phyloP scores from a whole-genome alignment of 148 eudicot genomes.

The Rhododendron ovatum region DNA sequence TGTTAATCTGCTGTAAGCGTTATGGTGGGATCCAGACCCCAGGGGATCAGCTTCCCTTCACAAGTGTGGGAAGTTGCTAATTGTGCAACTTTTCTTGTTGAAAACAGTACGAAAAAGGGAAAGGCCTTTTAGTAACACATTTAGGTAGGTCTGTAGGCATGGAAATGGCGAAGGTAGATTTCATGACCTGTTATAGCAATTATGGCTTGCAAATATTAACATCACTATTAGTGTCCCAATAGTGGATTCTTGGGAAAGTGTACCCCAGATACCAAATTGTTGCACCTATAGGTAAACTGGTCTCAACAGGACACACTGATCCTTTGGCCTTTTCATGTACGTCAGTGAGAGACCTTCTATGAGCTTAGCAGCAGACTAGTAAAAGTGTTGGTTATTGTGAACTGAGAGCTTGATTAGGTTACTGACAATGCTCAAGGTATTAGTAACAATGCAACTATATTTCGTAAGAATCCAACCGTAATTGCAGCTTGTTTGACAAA shows the following conservation, averaged over 20 bases:
- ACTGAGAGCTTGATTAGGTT: neutral
- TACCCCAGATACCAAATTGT: neutral
- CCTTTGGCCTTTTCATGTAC: neutral
- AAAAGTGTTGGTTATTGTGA: neutral
- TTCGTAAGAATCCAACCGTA: neutral
- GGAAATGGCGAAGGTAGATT: neutral
- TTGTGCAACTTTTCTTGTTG: neutral
- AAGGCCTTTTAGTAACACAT: neutral
- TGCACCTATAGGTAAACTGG: neutral
- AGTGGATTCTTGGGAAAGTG: neutral
- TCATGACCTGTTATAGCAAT: neutral
- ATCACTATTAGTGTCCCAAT: neutral
- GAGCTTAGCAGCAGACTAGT: neutral
- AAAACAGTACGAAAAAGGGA: neutral
- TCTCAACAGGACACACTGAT: neutral
- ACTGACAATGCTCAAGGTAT: neutral
- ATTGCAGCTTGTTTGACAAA: neutral
- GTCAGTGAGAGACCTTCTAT: neutral
- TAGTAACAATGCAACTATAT: neutral
- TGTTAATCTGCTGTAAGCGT: neutral
- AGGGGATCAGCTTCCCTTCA: neutral
- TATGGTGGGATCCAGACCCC: neutral
- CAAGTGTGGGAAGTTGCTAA: neutral
- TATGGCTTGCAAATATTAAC: neutral
- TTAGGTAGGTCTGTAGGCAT: neutral